Evolutionary conservation across 192 early-diverging fungal genomes (phyloP).

Genomic region (Neocallimastix lanati): DNA sequence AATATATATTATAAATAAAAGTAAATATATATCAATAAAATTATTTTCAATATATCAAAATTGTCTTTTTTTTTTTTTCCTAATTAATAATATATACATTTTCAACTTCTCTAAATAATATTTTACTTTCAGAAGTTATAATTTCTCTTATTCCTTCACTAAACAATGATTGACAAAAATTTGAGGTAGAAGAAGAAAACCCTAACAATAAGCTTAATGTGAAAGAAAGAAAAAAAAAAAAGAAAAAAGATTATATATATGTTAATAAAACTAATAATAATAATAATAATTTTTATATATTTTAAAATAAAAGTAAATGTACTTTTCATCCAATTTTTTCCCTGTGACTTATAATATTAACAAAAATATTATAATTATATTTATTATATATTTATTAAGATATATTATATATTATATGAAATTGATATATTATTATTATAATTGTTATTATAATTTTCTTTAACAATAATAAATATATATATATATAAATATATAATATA

Average conservation of each 20-base stretch:
- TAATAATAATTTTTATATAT: no score
- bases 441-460: no score
- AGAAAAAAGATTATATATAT: background rate
- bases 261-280: no score
- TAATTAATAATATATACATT: no score
- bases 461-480: background rate
- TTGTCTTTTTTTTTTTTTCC: no score
- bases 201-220: constrained; percentile 17
- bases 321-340: constrained; percentile 3
- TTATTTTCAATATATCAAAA: no score
- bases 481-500: background rate
- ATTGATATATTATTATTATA: no score
- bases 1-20: no score
- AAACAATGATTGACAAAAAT: constrained; percentile 31
- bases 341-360: constrained; percentile 4
- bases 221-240: background rate
- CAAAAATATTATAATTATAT: no score
- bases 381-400: no score
- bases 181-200: constrained; percentile 38
- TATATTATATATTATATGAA: no score
- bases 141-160: constrained; percentile 36
- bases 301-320: background rate
- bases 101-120: constrained; percentile 29
- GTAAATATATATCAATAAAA: no score
- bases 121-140: constrained; percentile 19